These are phyloP conservation scores for Apiosordaria backusii DNA, from an alignment of 495 filamentous ascomycete species.

Conservation along the genomic window DNA sequence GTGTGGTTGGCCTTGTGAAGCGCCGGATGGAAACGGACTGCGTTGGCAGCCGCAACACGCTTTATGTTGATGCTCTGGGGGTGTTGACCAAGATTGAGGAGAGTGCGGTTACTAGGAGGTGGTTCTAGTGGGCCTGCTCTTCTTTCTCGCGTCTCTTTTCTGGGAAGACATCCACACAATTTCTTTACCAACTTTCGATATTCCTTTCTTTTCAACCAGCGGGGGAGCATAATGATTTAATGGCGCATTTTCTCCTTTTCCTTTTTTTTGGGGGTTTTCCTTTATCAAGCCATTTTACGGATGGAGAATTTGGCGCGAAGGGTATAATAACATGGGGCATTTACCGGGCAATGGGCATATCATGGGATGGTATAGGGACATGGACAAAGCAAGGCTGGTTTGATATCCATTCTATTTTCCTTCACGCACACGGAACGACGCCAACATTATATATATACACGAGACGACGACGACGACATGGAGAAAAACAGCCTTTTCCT, in stretches of 20 bases:
- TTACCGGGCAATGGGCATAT: background rate
- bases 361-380: background rate
- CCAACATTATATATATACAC: background rate
- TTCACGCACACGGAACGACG: background rate
- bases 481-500: background rate
- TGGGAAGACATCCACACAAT: background rate
- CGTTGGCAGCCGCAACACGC: conserved; percentile 34
- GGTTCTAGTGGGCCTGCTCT: conserved; percentile 28
- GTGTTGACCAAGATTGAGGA: conserved; percentile 46
- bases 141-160: background rate
- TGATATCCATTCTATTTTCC: background rate
- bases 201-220: conserved; percentile 14
- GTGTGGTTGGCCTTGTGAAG: conserved; percentile 40
- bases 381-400: background rate
- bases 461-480: background rate
- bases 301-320: background rate
- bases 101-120: conserved; percentile 27
- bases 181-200: background rate
- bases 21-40: conserved; percentile 41
- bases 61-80: conserved; percentile 44
- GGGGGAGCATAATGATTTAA: background rate
- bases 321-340: too few relatives aligned
- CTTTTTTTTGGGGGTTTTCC: background rate
- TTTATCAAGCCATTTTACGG: background rate
- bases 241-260: background rate